These are phyloP conservation scores for Punica granatum DNA, from an alignment of 345 rosid genomes.

Conservation along the genomic window DNA sequence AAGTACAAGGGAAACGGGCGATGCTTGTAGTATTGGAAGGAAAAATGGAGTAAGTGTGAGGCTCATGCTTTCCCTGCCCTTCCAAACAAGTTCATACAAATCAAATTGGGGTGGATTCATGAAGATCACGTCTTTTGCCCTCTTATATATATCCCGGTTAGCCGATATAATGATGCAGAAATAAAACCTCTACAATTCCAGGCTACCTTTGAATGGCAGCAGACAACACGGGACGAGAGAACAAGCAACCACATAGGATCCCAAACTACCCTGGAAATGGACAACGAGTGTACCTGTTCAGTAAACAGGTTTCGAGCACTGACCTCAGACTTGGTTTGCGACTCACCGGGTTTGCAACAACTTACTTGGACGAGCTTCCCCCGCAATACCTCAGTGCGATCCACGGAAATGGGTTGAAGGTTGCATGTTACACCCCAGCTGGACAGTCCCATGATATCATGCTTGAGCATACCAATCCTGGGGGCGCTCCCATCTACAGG, in stretches of 20 bases:
- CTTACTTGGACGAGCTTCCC: background rate
- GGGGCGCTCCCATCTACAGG: background rate
- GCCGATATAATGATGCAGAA: no score
- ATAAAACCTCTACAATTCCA: no score
- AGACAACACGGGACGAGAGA: background rate
- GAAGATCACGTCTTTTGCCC: no score
- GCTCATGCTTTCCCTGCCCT: no score
- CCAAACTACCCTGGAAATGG: background rate
- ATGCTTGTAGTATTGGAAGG: no score
- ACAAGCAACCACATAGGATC: background rate
- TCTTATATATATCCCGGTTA: no score
- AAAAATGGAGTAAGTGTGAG: no score
- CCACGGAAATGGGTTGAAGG: background rate
- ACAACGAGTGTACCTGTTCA: background rate
- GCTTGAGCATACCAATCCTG: background rate
- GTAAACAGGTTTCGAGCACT: background rate
- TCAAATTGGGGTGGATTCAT: no score
- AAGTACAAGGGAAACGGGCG: no score
- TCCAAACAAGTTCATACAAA: no score
- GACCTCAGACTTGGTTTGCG: background rate
- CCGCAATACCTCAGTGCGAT: background rate
- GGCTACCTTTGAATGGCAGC: no score
- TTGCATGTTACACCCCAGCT: conserved; percentile 2
- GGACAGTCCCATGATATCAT: background rate
- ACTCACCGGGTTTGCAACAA: background rate